Evolutionary conservation across 352 stramenopile species (phyloP), one percentile per base, ranked within the genome.

Genomic region (Phytophthora vignae): DNA sequence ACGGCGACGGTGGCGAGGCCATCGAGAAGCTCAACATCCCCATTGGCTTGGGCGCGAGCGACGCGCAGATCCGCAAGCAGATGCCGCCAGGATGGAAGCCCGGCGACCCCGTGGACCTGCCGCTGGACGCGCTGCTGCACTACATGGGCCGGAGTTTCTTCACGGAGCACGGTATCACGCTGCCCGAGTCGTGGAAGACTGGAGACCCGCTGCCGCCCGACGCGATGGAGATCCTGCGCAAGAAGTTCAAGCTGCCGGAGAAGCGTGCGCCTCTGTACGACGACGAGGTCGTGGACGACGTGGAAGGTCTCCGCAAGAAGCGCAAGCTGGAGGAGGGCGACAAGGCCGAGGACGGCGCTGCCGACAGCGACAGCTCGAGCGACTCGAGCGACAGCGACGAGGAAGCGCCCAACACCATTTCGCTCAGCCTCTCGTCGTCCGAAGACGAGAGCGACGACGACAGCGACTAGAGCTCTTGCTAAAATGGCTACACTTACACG

Each of bases 131-230:
- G 6, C 55, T 94, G 29, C 68, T 94, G 38, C 87, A 93, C 62
- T 93, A 93, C 72, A 92, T 93, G 82, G 88, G 88, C 22, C 83
- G 83, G 17, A 87, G 73, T 65, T 91, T 92, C 44, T 92, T 95
- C 56, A 80, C 81, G 36, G 88, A 94, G 48, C 82, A 94, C 42
- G 87, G 84, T 25, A 91, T 95, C 29, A 81, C 77, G 17, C 63
- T 95, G 49, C 86, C 86, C 1, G 85, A 92, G 36, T 71, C 81
- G 9, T 93, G 88, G 85, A 92, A 91, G 73, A 79, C 81, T 0
- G 86, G 85, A 15, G 84, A 94, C 29, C 76, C 88, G 12, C 44
- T 95, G 54, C 88, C 88, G 25, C 17, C 86, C 0, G 84, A 93
- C 14, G 85, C 81, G 4, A 93, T 94, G 86, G 88, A 95, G 25